These are phyloP conservation scores for Populus deltoides DNA, from an alignment of 345 rosid genomes.

Conservation along the genomic window DNA sequence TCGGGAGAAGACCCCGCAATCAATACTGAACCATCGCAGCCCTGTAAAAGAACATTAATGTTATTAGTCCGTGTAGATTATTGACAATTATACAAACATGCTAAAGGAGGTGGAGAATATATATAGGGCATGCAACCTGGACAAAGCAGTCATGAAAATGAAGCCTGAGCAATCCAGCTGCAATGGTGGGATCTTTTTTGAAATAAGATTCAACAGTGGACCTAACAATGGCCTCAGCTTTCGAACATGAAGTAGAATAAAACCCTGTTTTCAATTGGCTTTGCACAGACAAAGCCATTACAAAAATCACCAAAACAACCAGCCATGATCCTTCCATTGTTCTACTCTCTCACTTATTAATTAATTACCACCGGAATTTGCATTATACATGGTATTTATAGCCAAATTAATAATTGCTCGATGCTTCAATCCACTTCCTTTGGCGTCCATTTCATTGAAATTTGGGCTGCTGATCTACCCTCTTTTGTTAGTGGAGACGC, in stretches of 20 bases:
- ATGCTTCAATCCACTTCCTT: conserved; percentile 3
- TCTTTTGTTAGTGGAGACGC: conserved; percentile 24
- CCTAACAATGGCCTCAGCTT: conserved; percentile 49
- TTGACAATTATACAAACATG: neutral
- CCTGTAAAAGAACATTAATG: conserved; percentile 13
- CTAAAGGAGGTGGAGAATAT: neutral
- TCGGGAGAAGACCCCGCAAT: conserved; percentile 32
- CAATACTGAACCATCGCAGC: conserved; percentile 38
- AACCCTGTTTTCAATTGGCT: conserved; percentile 50
- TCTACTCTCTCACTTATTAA: neutral
- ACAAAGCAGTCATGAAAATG: conserved; percentile 77
- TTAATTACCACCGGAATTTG: neutral
- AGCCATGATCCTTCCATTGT: conserved; percentile 19
- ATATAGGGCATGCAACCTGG: conserved; percentile 34
- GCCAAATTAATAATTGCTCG: neutral
- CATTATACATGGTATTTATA: neutral
- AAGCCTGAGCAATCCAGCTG: conserved; percentile 69
- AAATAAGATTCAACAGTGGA: conserved; percentile 60
- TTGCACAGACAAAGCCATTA: conserved; percentile 17
- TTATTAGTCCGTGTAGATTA: neutral
- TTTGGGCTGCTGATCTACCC: neutral
- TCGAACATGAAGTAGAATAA: conserved; percentile 60
- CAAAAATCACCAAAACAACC: conserved; percentile 13
- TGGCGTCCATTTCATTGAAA: conserved; percentile 11
- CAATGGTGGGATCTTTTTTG: conserved; percentile 52